Conservation (phyloP, 805 yeast genomes). For the Lachancea sp. region DNA sequence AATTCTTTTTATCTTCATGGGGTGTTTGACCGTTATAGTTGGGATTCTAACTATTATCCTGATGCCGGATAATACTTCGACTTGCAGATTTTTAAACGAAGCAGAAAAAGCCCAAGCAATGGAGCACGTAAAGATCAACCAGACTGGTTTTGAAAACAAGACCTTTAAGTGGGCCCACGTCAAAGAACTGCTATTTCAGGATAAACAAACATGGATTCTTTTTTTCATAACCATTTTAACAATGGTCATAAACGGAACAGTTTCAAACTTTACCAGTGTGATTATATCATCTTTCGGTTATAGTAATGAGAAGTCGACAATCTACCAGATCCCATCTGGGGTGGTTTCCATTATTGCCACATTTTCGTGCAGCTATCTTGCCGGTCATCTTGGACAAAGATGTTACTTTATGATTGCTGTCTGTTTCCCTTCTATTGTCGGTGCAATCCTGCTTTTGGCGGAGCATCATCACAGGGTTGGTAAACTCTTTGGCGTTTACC, state of each 20-base stretch:
- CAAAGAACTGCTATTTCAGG: conserved; percentile 44
- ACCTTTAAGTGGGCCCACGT: conserved; percentile 50
- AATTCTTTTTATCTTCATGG: too few relatives aligned
- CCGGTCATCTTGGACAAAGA: too few relatives aligned
- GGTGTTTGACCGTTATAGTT: too few relatives aligned
- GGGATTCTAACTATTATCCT: too few relatives aligned
- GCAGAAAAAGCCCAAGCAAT: too few relatives aligned
- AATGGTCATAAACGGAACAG: conserved; percentile 50
- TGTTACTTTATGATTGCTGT: too few relatives aligned
- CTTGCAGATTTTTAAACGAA: too few relatives aligned
- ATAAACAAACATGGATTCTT: conserved; percentile 44
- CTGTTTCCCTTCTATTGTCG: background rate
- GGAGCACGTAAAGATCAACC: conserved; percentile 47
- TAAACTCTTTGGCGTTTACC: conserved; percentile 8
- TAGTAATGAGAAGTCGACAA: too few relatives aligned
- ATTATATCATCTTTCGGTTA: conserved; percentile 33
- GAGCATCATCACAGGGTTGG: conserved; percentile 30
- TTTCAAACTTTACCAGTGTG: conserved; percentile 45
- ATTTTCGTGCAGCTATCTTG: too few relatives aligned
- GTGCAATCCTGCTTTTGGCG: conserved; percentile 17
- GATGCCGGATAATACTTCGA: too few relatives aligned
- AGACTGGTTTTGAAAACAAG: conserved; percentile 53
- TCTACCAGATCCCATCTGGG: too few relatives aligned
- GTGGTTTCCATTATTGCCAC: too few relatives aligned
- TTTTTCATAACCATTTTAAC: conserved; percentile 37